phyloP scores from a whole-genome alignment of 495 filamentous ascomycete genomes.

The Penicillium daleae region DNA sequence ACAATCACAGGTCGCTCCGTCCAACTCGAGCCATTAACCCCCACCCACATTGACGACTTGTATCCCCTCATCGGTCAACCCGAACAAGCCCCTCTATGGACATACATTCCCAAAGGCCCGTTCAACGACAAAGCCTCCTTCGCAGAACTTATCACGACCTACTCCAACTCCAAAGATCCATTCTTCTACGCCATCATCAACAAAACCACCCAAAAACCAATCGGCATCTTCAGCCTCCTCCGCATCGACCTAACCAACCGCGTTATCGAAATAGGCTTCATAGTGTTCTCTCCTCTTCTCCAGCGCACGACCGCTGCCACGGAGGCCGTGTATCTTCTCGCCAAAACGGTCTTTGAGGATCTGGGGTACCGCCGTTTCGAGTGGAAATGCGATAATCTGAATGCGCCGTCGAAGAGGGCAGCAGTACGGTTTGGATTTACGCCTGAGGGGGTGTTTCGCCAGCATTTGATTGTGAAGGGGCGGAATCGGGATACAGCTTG shows the following conservation, averaged over 20 bases:
- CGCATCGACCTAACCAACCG: conserved; percentile 11
- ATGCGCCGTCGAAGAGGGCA: conserved; percentile 50
- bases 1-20: conserved; percentile 11
- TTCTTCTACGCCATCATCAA: conserved; percentile 20
- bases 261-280: conserved; percentile 7
- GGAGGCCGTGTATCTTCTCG: conserved; percentile 5
- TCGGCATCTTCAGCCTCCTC: conserved; percentile 13
- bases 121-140: conserved; percentile 20
- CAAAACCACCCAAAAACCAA: neutral
- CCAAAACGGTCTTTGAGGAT: conserved; percentile 47
- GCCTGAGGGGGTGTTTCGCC: conserved; percentile 57
- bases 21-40: conserved; percentile 14
- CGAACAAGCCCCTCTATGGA: conserved; percentile 13
- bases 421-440: conserved; percentile 57
- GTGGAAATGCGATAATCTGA: conserved; percentile 61
- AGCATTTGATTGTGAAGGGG: conserved; percentile 61
- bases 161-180: conserved; percentile 7
- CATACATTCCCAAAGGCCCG: conserved; percentile 17
- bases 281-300: conserved; percentile 6
- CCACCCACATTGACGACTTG: conserved; percentile 15
- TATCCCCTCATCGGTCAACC: conserved; percentile 14
- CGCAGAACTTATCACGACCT: conserved; percentile 3
- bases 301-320: conserved; percentile 3
- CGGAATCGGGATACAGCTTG: conserved; percentile 59
- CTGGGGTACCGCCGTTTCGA: conserved; percentile 58